These are phyloP conservation scores for Neopestalotiopsis rosae DNA, from an alignment of 2,329 filamentous ascomycete species.

Conservation along the genomic window DNA sequence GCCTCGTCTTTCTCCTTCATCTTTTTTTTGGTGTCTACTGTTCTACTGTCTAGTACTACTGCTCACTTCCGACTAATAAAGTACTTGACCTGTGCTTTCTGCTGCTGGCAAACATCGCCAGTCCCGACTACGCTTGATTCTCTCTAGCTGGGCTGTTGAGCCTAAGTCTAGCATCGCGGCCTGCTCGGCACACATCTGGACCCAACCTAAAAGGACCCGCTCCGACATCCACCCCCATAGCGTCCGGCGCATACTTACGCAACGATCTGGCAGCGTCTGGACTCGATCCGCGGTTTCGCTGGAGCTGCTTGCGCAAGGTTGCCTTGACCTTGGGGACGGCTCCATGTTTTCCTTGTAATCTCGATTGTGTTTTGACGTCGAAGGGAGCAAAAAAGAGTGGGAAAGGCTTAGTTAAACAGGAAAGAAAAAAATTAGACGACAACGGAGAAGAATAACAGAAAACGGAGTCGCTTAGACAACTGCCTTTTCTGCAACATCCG, in stretches of 20 bases:
- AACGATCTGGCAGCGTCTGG: conserved; percentile 2
- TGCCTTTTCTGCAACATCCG: background rate
- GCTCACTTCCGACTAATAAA: background rate
- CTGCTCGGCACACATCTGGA: conserved; percentile 6
- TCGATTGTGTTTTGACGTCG: conserved; percentile 22
- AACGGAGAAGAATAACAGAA: background rate
- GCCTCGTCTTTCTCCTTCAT: conserved; percentile 1
- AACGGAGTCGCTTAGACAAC: background rate
- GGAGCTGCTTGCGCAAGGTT: conserved; percentile 27
- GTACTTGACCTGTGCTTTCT: background rate
- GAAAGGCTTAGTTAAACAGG: background rate
- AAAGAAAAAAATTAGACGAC: background rate
- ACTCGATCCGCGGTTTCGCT: conserved; percentile 8
- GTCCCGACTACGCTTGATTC: background rate
- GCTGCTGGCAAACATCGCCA: background rate
- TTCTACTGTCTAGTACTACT: background rate
- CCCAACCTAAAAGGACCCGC: conserved; percentile 12
- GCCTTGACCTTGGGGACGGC: conserved; percentile 28
- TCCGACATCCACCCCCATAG: background rate
- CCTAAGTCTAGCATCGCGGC: conserved; percentile 5
- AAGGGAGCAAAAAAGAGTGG: background rate
- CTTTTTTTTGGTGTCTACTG: background rate
- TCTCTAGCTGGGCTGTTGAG: conserved; percentile 2
- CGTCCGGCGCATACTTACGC: conserved; percentile 9
- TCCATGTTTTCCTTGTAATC: conserved; percentile 23